A percentile compares a stretch with the other conserved stretches of the same genome.
Conservation (phyloP, 179 eudicot species). For the Silene coronaria region DNA sequence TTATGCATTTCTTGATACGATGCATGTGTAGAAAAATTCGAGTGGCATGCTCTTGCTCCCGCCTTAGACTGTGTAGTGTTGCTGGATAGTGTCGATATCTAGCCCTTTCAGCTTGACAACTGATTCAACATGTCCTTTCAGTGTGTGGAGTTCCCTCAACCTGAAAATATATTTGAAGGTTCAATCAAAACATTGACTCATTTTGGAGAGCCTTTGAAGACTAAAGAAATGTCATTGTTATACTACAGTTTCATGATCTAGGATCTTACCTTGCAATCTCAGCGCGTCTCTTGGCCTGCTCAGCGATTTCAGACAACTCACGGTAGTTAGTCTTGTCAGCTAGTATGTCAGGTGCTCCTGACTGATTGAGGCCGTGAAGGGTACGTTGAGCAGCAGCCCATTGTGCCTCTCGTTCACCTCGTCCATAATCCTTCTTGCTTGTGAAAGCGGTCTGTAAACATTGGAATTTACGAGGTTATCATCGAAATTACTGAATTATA, state of each 20-base stretch:
- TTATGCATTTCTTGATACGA: neutral
- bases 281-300: slow-evolving; percentile 84
- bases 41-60: neutral
- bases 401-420: slow-evolving; percentile 86
- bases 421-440: slow-evolving; percentile 72
- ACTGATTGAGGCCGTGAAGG: slow-evolving; percentile 65
- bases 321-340: slow-evolving; percentile 60
- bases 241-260: neutral
- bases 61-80: slow-evolving; percentile 33
- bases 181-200: neutral
- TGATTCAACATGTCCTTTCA: slow-evolving; percentile 37
- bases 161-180: slow-evolving; percentile 17
- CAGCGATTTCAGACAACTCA: slow-evolving; percentile 77
- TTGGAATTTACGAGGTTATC: neutral
- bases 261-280: slow-evolving; percentile 69
- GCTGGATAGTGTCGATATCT: slow-evolving; percentile 29
- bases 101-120: slow-evolving; percentile 38
- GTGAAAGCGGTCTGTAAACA: slow-evolving; percentile 68
- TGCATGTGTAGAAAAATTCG: slow-evolving; percentile 17
- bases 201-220: no score
- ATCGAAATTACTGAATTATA: neutral
- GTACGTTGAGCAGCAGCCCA: slow-evolving; percentile 87
- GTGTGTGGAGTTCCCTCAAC: slow-evolving; percentile 37
- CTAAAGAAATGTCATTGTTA: no score
- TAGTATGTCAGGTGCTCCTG: slow-evolving; percentile 40